These are phyloP conservation scores for Mitragyna speciosa DNA, from an alignment of 257 asterid genomes.

Conservation along the genomic window DNA sequence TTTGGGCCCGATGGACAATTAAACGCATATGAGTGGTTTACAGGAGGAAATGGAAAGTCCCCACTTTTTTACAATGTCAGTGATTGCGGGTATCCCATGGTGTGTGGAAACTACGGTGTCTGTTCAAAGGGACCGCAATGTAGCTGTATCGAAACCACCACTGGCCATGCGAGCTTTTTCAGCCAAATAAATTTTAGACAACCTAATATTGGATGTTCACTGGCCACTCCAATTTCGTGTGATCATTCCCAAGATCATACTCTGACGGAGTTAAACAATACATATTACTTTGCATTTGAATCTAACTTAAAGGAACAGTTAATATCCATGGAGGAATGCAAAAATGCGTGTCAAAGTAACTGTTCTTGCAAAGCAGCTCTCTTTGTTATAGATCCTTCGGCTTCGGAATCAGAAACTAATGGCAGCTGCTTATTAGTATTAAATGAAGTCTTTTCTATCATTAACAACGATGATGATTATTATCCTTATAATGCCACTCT, in stretches of 20 bases:
- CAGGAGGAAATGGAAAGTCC: too few species aligned
- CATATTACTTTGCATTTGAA: neutral
- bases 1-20: neutral
- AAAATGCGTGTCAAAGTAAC: conserved; percentile 12
- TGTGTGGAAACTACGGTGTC: conserved; percentile 20
- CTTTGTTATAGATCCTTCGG: neutral
- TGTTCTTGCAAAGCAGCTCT: conserved; percentile 33
- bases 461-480: neutral
- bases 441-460: conserved; percentile 21
- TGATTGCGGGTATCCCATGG: conserved; percentile 19
- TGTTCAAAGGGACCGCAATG: conserved; percentile 18
- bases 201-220: conserved; percentile 20
- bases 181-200: conserved; percentile 3
- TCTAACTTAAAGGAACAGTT: neutral
- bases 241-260: conserved; percentile 10
- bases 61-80: too few species aligned
- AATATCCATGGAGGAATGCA: conserved; percentile 21
- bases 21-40: too few species aligned
- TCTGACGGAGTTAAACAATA: conserved; percentile 15
- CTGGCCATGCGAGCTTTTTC: neutral
- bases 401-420: too few species aligned
- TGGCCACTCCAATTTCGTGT: conserved; percentile 19
- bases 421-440: conserved; percentile 8
- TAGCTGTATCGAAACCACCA: conserved; percentile 14
- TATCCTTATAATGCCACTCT: neutral